Base-by-base conservation (phyloP, 139 green algal genomes). In the Nannochloris sp. region DNA sequence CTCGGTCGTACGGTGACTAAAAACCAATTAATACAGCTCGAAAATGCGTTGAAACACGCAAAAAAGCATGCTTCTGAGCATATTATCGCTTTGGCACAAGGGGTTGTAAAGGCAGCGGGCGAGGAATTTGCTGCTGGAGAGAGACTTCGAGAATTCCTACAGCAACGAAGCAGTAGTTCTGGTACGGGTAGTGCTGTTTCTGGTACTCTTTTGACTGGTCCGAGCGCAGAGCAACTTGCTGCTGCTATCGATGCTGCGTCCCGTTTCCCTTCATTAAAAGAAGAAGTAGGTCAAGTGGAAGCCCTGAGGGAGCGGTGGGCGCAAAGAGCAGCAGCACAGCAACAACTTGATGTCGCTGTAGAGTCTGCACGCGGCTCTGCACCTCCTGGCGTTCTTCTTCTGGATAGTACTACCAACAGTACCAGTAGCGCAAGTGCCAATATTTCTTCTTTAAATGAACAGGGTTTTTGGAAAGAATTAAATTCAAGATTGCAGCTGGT, bases 91-190 rank as follows among this genome's bases (percentile, higher is more conserved):
- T 7, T 30, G 13, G 69, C 70, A 39, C 65, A 48, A 1, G 19
- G 33, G 2, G 55, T 76, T 24, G 64, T 60, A 4, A 7, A 32
- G 13, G 69, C 70, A 39, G 67, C 67, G 7, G 23, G 61, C 4
- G 61, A 54, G 7, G 83, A 90, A 75, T 56, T 89, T 34, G 64
- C 32, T n/a, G 83, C 81, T 6, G 76, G 67, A 0, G 74, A 71
- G 5, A 45, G 70, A 31, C 69, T 90, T 54, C 65, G 73, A 32
- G 79, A 89, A 7, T 48, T 84, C 13, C 64, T 89, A 45, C 46
- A 42, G 32, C 56, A 57, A 0, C 62, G 60, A n/a, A n/a, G n/a
- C n/a, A n/a, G n/a, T n/a, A n/a, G n/a, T n/a, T n/a, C n/a, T n/a
- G n/a, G n/a, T n/a, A n/a, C n/a, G n/a, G n/a, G n/a, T n/a, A n/a